Percentiles rank a stretch among this genome's conserved stretches.
phyloP scores from a whole-genome alignment of 805 yeast genomes.

The Kodamaea leandrae region DNA sequence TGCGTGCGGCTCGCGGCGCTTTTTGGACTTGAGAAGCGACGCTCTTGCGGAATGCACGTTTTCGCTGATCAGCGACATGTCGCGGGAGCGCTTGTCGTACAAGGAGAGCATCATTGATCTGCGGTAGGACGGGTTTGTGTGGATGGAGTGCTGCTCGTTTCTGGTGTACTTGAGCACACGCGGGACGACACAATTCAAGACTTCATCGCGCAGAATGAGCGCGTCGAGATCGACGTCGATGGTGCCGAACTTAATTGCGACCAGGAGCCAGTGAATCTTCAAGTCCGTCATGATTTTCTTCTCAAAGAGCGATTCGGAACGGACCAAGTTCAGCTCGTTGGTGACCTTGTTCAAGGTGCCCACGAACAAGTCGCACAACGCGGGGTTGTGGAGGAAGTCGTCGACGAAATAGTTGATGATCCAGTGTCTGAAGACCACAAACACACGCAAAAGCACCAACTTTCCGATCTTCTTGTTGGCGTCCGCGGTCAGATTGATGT shows the following conservation, averaged over 20 bases:
- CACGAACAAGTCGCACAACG: conserved; percentile 45
- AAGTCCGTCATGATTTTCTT: conserved; percentile 36
- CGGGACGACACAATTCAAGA: conserved; percentile 25
- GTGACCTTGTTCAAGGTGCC: conserved; percentile 43
- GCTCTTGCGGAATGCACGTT: not conserved
- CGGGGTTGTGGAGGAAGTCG: conserved; percentile 51
- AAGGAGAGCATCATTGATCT: conserved; percentile 46
- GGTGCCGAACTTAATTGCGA: conserved; percentile 33
- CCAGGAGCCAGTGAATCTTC: conserved; percentile 40
- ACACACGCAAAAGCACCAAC: conserved; percentile 71
- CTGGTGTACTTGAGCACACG: conserved; percentile 11
- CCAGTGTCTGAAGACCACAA: conserved; percentile 89
- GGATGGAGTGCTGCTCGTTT: conserved; percentile 32
- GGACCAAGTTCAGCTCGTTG: conserved; percentile 28
- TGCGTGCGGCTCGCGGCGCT: conserved; percentile 14
- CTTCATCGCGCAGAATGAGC: conserved; percentile 12
- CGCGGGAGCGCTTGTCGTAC: conserved; percentile 36
- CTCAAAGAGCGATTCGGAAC: conserved; percentile 24
- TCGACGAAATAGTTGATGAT: conserved; percentile 79
- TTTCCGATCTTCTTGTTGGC: conserved; percentile 49
- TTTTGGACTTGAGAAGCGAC: not conserved
- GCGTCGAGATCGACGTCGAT: conserved; percentile 21
- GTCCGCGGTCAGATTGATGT: conserved; percentile 28
- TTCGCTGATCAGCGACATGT: conserved; percentile 22
- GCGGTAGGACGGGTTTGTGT: conserved; percentile 43